phyloP scores from a whole-genome alignment of 1,139 yeast species.

The Suzukiozyma palmioleophila region DNA sequence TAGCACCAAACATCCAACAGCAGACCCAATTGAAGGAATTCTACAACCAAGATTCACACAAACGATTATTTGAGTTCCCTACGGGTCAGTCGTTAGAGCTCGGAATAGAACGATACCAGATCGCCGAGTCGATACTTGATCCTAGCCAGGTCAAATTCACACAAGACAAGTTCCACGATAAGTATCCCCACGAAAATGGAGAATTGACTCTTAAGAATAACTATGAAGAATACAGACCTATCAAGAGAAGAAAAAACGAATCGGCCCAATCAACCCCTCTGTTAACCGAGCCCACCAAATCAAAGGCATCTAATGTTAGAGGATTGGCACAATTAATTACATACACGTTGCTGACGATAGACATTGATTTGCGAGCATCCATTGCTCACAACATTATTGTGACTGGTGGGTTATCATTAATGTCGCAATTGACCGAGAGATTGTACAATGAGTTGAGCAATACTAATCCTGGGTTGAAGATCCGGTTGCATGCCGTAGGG shows the following conservation, averaged over 20 bases:
- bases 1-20: slow-evolving; percentile 14
- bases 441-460: slow-evolving; percentile 68
- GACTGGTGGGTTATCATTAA: slow-evolving; percentile 83
- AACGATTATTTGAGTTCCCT: slow-evolving; percentile 76
- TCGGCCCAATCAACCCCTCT: slow-evolving; percentile 37
- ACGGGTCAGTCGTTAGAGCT: slow-evolving; percentile 47
- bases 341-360: slow-evolving; percentile 65
- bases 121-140: slow-evolving; percentile 74
- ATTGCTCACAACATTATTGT: slow-evolving; percentile 88
- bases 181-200: slow-evolving; percentile 36
- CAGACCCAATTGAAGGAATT: slow-evolving; percentile 19
- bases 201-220: slow-evolving; percentile 32
- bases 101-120: slow-evolving; percentile 54
- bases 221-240: slow-evolving; percentile 64
- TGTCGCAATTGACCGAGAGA: slow-evolving; percentile 87
- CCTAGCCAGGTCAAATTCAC: slow-evolving; percentile 45
- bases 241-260: slow-evolving; percentile 54
- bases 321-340: slow-evolving; percentile 72
- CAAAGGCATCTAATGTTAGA: slow-evolving; percentile 16
- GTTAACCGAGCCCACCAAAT: slow-evolving; percentile 15
- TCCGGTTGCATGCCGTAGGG: slow-evolving; percentile 85
- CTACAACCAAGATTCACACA: slow-evolving; percentile 28
- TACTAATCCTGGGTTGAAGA: slow-evolving; percentile 85
- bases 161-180: slow-evolving; percentile 11
- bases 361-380: slow-evolving; percentile 86